Conservation (phyloP, 805 yeast genomes). For the Grigorovia jiainica region DNA sequence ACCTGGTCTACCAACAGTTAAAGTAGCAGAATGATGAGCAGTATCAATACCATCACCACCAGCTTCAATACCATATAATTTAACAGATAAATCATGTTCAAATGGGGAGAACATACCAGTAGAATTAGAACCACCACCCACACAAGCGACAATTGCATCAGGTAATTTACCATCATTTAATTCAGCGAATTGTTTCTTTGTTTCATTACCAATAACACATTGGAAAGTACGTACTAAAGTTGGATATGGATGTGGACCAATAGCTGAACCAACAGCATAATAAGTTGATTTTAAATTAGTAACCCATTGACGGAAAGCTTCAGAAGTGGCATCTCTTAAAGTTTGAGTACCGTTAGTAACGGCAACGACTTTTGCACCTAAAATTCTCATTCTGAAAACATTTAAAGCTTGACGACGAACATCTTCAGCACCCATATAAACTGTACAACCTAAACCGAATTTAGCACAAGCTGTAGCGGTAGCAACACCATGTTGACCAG, state of each 20-base stretch:
- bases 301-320: conserved; percentile 95
- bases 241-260: conserved; percentile 99
- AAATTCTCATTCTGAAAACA: conserved; percentile 92
- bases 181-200: conserved; percentile 79
- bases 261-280: conserved; percentile 95
- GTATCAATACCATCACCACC: conserved; percentile 97
- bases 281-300: conserved; percentile 78
- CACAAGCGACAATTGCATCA: conserved; percentile 94
- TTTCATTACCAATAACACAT: conserved; percentile 90
- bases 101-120: conserved; percentile 95
- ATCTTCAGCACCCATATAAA: conserved; percentile 99
- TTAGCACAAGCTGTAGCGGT: conserved; percentile 90
- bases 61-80: conserved; percentile 90
- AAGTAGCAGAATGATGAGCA: conserved; percentile 84
- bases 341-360: conserved; percentile 94
- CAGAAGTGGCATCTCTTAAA: conserved; percentile 94
- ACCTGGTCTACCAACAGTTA: conserved; percentile 93
- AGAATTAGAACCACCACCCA: conserved; percentile 98
- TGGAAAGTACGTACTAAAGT: conserved; percentile 97
- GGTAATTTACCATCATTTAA: conserved; percentile 79
- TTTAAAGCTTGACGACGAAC: conserved; percentile 96
- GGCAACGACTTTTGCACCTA: conserved; percentile 92
- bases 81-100: conserved; percentile 68
- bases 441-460: conserved; percentile 87
- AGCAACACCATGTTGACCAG: conserved; percentile 91